Evolutionary conservation across 306 rosid genomes (phyloP).

Genomic region (Prunus mume): DNA sequence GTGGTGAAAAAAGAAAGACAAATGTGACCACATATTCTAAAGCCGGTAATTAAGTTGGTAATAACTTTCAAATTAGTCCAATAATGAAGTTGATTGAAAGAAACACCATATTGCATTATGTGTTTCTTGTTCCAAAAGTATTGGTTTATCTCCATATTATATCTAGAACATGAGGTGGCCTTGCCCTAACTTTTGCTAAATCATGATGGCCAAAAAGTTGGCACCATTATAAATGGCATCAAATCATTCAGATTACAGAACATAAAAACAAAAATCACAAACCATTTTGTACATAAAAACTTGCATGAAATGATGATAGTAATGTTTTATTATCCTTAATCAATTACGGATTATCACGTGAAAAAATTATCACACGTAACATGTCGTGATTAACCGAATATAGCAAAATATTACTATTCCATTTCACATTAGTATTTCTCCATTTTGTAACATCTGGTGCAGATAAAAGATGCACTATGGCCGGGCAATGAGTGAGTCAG

Average conservation of each 20-base stretch:
- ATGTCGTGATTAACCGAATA: no score
- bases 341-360: no score
- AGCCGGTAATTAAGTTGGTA: background rate
- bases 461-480: background rate
- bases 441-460: no score
- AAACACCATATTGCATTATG: background rate
- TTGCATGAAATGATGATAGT: no score
- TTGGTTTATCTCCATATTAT: no score
- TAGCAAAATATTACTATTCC: no score
- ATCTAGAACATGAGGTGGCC: no score
- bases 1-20: background rate
- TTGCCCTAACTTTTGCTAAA: background rate
- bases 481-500: background rate
- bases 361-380: no score
- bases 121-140: background rate
- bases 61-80: background rate
- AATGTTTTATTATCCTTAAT: rapidly evolving
- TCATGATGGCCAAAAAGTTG: background rate
- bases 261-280: background rate
- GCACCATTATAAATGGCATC: background rate
- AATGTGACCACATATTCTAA: background rate
- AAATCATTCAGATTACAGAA: background rate
- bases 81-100: background rate
- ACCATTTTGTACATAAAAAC: no score
- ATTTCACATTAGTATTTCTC: no score